Conservation (phyloP, 2,329 filamentous ascomycete genomes). For the Paecilomyces fulvus region DNA sequence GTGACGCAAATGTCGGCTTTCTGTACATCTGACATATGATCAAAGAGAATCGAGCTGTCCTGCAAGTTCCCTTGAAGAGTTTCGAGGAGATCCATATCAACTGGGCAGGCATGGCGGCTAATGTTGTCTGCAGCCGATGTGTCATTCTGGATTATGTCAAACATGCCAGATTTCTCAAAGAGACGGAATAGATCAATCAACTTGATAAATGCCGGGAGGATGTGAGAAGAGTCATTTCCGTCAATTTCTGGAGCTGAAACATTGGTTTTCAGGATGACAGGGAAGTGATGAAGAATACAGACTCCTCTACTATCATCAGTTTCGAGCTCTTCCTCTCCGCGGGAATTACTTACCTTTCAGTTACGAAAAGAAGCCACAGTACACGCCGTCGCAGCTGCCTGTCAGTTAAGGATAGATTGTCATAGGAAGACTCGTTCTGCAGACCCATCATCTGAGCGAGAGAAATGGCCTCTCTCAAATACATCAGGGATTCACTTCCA, state of each 20-base stretch:
- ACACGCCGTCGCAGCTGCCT: conserved; percentile 40
- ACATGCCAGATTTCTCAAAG: conserved; percentile 43
- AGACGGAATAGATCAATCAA: conserved; percentile 43
- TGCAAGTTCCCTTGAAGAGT: conserved; percentile 37
- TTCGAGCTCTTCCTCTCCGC: not conserved
- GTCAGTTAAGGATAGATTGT: conserved; percentile 26
- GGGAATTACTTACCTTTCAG: conserved; percentile 22
- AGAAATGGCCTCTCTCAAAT: conserved; percentile 45
- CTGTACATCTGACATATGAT: conserved; percentile 41
- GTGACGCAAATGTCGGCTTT: conserved; percentile 44
- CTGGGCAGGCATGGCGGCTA: conserved; percentile 1
- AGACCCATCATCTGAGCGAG: conserved; percentile 43
- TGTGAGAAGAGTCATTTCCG: conserved; percentile 34
- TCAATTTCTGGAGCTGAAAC: conserved; percentile 28
- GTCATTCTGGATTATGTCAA: conserved; percentile 31
- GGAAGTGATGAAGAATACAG: conserved; percentile 43
- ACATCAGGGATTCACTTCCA: conserved; percentile 40
- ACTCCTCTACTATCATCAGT: conserved; percentile 25
- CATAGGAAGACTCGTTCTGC: conserved; percentile 38
- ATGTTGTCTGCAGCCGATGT: conserved; percentile 16
- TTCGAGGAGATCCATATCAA: conserved; percentile 22
- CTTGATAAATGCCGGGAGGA: conserved; percentile 43
- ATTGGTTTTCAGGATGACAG: conserved; percentile 38
- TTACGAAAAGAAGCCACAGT: conserved; percentile 43
- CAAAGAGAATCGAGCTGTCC: conserved; percentile 31